Base-by-base conservation (phyloP, 2,329 filamentous ascomycete species). In the Coniochaeta sp. region DNA sequence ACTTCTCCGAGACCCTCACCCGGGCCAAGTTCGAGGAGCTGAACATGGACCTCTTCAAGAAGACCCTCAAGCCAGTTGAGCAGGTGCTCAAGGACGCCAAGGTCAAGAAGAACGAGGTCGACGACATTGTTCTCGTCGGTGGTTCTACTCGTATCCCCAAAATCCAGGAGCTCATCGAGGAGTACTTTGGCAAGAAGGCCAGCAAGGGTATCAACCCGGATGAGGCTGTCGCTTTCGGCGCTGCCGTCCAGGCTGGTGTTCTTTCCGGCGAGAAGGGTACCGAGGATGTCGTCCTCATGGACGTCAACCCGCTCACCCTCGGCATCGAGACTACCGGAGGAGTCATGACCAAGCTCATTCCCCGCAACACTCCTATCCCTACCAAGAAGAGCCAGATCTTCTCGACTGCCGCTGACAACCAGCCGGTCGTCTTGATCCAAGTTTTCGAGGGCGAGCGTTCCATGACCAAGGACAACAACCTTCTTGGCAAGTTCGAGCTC, bases 201-300 rank as follows among this genome's bases (percentile, higher is more conserved):
- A 93, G 89, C 85, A 98, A 98, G 91, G 91, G 92, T 79, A 96
- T 99, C 77, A 98, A 98, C 87, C 95, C 95, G 69, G 95, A 99
- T 73, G 95, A 98, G 84, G 95, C 95, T 80, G 95, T 98, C 69
- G 95, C 95, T 73, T 98, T 93, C 75, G 95, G 95, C 80, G 95
- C 95, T 65, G 93, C 95, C 68, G 92, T 98, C 69, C 95, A 99
- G 81, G 95, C 89, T 80, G 93, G 93, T 89, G 88, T 98, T 72
- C 84, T 99, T 64, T 89, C 92, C 68, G 92, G 92, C 67, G 91
- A 97, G 80, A 85, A 89, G 72, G 89, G 88, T 72, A 90, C 90
- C 64, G 81, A 79, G n/a, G 86, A 88, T 4, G 75, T 96, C 65
- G 91, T 97, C 73, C 91, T 96, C 70, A 95, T 97, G 91, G 93